Percentiles rank a stretch among this genome's conserved stretches.
These are phyloP conservation scores for Trapa bicornis DNA, from an alignment of 345 rosid genomes.

Conservation along the genomic window DNA sequence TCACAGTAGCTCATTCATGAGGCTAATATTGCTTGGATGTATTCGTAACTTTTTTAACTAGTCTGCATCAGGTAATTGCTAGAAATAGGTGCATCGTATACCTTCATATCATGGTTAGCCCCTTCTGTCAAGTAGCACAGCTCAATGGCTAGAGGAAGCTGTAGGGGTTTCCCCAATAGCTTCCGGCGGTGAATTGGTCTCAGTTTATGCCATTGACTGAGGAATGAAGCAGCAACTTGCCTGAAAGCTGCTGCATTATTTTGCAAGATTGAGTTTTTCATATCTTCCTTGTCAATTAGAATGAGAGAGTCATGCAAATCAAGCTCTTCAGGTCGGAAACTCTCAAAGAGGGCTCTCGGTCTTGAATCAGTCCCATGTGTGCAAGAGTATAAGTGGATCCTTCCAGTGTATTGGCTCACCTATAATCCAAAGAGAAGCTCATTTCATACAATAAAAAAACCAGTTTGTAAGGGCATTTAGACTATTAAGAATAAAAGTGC, in stretches of 20 bases:
- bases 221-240: constrained; percentile 41
- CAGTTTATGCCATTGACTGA: constrained; percentile 65
- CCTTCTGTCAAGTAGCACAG: constrained; percentile 78
- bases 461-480: background rate
- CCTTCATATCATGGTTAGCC: constrained; percentile 49
- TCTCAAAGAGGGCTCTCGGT: constrained; percentile 68
- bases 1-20: too few species aligned
- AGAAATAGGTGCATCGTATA: constrained; percentile 14
- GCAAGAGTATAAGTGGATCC: constrained; percentile 83
- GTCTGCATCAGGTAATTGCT: background rate
- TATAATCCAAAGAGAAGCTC: constrained; percentile 19
- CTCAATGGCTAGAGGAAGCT: constrained; percentile 73
- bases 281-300: constrained; percentile 14
- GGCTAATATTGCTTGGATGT: too few species aligned
- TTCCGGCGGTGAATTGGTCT: constrained; percentile 71
- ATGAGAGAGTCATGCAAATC: constrained; percentile 23
- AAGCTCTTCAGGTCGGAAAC: constrained; percentile 72
- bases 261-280: constrained; percentile 2
- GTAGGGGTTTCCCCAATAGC: constrained; percentile 78
- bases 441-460: background rate
- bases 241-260: constrained; percentile 26
- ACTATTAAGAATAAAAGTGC: background rate
- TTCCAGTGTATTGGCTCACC: constrained; percentile 88
- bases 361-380: constrained; percentile 53
- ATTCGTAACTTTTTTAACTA: background rate